Evolutionary conservation across 2,329 filamentous ascomycete genomes (phyloP).

Genomic region (Aureobasidium sp.): DNA sequence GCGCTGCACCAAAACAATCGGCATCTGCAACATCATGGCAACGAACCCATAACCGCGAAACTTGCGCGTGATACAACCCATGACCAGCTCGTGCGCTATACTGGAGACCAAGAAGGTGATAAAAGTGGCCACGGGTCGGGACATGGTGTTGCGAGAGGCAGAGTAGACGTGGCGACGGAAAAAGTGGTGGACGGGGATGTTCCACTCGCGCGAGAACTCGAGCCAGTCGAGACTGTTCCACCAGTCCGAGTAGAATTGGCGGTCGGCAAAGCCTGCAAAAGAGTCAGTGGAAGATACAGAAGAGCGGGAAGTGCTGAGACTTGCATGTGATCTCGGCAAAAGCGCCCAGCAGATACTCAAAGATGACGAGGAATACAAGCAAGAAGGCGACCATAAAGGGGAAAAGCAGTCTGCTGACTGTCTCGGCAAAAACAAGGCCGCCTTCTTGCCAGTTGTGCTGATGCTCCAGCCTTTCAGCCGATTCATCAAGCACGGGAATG

Average conservation of each 20-base stretch:
- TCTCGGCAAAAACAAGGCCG: slow-evolving; percentile 76
- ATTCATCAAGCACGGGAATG: slow-evolving; percentile 75
- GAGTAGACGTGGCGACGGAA: slow-evolving; percentile 90
- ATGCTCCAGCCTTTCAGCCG: slow-evolving; percentile 48
- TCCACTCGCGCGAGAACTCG: slow-evolving; percentile 88
- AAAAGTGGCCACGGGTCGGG: slow-evolving; percentile 68
- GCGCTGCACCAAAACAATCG: slow-evolving; percentile 86
- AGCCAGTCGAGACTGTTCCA: slow-evolving; percentile 79
- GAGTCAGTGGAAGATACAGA: slow-evolving; percentile 9
- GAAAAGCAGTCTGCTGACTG: slow-evolving; percentile 84
- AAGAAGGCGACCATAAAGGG: slow-evolving; percentile 96
- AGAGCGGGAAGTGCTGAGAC: slow-evolving; percentile 18
- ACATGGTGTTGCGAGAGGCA: slow-evolving; percentile 69
- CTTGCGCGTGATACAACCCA: slow-evolving; percentile 98
- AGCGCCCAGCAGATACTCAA: slow-evolving; percentile 90
- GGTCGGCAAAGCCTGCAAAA: slow-evolving; percentile 66
- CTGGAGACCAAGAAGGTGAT: slow-evolving; percentile 90
- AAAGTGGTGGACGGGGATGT: slow-evolving; percentile 94
- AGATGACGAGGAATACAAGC: slow-evolving; percentile 94
- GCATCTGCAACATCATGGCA: slow-evolving; percentile 93
- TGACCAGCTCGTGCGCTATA: slow-evolving; percentile 86
- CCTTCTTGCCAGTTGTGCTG: slow-evolving; percentile 54
- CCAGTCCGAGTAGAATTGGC: slow-evolving; percentile 81
- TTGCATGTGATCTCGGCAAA: slow-evolving; percentile 81
- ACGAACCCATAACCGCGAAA: slow-evolving; percentile 87